phyloP scores from a whole-genome alignment of 2,329 filamentous ascomycete species.

The Sphaerostilbella broomeana region DNA sequence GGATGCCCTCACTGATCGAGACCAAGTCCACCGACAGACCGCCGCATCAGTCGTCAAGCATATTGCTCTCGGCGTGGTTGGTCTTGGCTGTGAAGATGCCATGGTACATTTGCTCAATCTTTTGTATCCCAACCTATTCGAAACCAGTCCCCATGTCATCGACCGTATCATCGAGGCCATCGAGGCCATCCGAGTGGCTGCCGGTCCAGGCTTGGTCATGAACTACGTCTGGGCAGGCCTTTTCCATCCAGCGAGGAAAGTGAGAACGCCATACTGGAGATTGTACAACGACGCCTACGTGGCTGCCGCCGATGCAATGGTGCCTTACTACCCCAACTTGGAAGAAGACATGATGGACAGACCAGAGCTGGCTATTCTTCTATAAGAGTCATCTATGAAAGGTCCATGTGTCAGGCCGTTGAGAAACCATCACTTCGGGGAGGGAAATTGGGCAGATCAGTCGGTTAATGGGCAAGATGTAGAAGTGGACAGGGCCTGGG shows the following conservation, averaged over 20 bases:
- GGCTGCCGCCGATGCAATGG: slow-evolving; percentile 85
- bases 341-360: slow-evolving; percentile 74
- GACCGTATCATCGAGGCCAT: slow-evolving; percentile 97
- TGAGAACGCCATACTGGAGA: slow-evolving; percentile 90
- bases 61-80: slow-evolving; percentile 93
- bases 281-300: slow-evolving; percentile 97
- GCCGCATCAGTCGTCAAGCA: slow-evolving; percentile 97
- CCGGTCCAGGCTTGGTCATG: slow-evolving; percentile 86
- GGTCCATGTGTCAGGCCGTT: neutral
- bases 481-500: neutral
- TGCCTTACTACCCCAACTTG: slow-evolving; percentile 88
- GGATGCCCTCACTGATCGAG: slow-evolving; percentile 93
- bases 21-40: slow-evolving; percentile 96
- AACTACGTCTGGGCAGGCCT: slow-evolving; percentile 98
- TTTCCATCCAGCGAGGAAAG: slow-evolving; percentile 94
- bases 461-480: neutral
- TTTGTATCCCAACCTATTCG: slow-evolving; percentile 93
- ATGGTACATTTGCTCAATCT: slow-evolving; percentile 98
- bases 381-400: slow-evolving; percentile 49
- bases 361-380: slow-evolving; percentile 74
- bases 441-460: neutral
- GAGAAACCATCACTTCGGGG: neutral
- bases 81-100: slow-evolving; percentile 93
- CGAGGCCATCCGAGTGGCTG: slow-evolving; percentile 87
- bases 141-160: slow-evolving; percentile 96